These are phyloP conservation scores for Pezicula radicicola DNA, from an alignment of 2,329 filamentous ascomycete species.

Conservation along the genomic window DNA sequence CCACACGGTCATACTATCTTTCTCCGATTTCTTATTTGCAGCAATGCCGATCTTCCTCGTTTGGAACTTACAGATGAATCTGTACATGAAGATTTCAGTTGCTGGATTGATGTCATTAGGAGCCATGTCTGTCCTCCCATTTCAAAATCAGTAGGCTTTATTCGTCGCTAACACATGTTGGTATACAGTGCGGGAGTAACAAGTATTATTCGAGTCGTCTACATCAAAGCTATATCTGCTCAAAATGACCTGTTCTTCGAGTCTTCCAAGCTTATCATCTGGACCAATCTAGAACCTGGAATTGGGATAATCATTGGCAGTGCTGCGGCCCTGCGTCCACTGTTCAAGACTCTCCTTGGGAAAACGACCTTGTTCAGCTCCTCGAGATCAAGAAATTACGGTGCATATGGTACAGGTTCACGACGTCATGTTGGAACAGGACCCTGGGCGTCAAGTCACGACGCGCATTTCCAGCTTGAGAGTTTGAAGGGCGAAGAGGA, in stretches of 20 bases:
- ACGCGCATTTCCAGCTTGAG: conserved; percentile 1
- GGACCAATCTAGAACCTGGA: conserved; percentile 1
- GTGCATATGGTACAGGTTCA: not conserved
- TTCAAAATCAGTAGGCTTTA: not conserved
- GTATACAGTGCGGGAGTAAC: conserved; percentile 1
- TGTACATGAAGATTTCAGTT: conserved; percentile 4
- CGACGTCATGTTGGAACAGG: not conserved
- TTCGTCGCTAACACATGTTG: not conserved
- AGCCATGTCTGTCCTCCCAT: not conserved
- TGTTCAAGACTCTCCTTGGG: not conserved
- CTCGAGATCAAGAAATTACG: not conserved
- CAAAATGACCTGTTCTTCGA: conserved; percentile 4
- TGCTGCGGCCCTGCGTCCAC: conserved; percentile 1
- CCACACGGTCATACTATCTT: not conserved
- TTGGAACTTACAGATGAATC: conserved; percentile 4
- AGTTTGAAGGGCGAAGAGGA: not conserved
- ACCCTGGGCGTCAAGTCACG: not conserved
- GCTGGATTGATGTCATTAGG: conserved; percentile 3
- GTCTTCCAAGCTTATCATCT: conserved; percentile 1
- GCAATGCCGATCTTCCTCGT: conserved; percentile 1
- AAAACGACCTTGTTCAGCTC: not conserved
- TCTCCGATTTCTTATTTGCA: conserved; percentile 1
- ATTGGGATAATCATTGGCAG: conserved; percentile 6
- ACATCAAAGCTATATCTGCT: not conserved
- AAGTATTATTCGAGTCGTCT: not conserved